These are phyloP conservation scores for Diaporthe vexans DNA, from an alignment of 2,329 filamentous ascomycete genomes.

Conservation along the genomic window DNA sequence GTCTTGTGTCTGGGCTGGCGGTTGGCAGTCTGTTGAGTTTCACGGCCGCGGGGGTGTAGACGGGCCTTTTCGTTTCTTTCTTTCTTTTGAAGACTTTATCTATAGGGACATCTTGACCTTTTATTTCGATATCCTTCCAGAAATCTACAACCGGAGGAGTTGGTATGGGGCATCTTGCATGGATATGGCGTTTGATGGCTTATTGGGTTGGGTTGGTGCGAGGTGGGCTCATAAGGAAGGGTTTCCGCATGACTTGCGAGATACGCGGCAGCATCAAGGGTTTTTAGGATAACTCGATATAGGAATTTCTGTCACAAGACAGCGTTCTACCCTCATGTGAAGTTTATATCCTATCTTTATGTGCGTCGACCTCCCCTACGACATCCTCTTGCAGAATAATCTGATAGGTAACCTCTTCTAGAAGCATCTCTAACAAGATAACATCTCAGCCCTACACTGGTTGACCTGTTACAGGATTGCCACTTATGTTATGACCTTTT, in stretches of 20 bases:
- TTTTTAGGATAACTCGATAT: neutral
- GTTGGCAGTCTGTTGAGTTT: constrained; percentile 93
- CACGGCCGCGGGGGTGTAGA: constrained; percentile 66
- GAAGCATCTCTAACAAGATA: no score
- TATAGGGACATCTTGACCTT: neutral
- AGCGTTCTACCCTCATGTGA: no score
- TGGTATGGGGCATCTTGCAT: constrained; percentile 28
- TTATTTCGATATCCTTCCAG: neutral
- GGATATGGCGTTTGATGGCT: constrained; percentile 16
- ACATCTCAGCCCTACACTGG: no score
- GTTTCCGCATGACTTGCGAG: neutral
- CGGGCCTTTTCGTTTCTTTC: neutral
- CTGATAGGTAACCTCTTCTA: no score
- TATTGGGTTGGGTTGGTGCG: neutral
- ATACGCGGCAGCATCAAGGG: neutral
- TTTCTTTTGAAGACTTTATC: neutral
- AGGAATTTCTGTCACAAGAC: no score
- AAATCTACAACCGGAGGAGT: neutral
- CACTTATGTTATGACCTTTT: no score
- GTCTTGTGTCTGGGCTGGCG: constrained; percentile 86
- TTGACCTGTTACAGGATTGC: no score
- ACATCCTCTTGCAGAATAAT: no score
- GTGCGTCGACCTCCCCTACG: no score
- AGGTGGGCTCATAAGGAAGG: neutral
- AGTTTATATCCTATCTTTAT: no score